These are phyloP conservation scores for Pythium periplocum DNA, from an alignment of 352 stramenopile species.

Conservation along the genomic window DNA sequence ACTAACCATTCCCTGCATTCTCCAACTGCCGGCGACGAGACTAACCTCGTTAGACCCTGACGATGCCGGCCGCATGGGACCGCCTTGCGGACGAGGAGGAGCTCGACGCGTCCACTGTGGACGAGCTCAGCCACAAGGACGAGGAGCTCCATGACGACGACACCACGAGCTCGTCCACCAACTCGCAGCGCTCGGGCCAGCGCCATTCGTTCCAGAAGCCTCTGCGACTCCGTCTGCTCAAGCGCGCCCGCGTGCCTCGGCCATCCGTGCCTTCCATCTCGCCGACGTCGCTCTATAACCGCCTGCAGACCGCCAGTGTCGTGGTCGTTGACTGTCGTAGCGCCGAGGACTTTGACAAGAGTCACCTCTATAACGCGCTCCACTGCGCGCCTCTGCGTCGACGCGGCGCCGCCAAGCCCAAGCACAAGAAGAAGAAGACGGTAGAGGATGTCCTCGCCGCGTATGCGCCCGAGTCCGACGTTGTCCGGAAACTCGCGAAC, in stretches of 20 bases:
- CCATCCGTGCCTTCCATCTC: constrained; percentile 55
- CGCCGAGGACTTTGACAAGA: constrained; percentile 30
- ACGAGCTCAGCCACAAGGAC: not conserved
- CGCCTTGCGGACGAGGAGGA: no score
- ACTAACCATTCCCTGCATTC: no score
- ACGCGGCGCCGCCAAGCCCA: constrained; percentile 1
- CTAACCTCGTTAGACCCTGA: no score
- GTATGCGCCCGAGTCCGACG: constrained; percentile 21
- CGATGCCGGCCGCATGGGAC: no score
- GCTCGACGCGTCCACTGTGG: no score
- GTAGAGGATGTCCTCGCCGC: constrained; percentile 51
- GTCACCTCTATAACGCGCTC: constrained; percentile 47
- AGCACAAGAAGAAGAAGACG: constrained; percentile 15
- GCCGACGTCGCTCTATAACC: constrained; percentile 64
- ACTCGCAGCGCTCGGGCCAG: constrained; percentile 5
- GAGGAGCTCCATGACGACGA: constrained; percentile 6
- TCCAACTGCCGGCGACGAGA: no score
- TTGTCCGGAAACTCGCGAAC: constrained; percentile 36
- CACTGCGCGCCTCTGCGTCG: constrained; percentile 34
- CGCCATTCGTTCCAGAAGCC: constrained; percentile 21
- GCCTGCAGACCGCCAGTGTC: constrained; percentile 57
- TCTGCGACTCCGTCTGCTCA: constrained; percentile 20
- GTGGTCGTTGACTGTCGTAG: constrained; percentile 69
- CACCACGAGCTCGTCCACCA: constrained; percentile 8
- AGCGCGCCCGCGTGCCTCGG: constrained; percentile 14